phyloP scores from a whole-genome alignment of 208 protist genomes.

The Leishmania arabica region DNA sequence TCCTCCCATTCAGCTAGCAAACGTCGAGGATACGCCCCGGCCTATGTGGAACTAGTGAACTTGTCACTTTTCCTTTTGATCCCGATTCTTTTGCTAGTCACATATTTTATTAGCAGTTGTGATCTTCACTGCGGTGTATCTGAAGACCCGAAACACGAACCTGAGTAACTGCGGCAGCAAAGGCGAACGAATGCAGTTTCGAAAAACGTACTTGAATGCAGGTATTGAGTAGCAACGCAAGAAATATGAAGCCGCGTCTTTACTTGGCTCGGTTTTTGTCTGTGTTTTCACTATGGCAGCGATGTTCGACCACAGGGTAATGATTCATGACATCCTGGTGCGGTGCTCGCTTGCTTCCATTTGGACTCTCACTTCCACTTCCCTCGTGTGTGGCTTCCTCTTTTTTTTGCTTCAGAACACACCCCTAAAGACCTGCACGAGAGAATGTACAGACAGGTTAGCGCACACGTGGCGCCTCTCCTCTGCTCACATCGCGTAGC shows the following conservation, averaged over 20 bases:
- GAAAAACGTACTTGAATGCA: background rate
- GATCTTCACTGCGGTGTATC: slow-evolving; percentile 2
- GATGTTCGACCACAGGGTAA: background rate
- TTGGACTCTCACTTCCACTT: background rate
- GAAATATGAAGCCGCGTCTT: background rate
- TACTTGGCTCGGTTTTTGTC: background rate
- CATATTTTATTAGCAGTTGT: slow-evolving; percentile 14
- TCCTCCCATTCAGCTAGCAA: background rate
- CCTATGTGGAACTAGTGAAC: background rate
- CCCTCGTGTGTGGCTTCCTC: background rate
- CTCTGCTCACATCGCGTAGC: background rate
- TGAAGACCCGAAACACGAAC: background rate
- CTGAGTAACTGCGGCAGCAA: background rate
- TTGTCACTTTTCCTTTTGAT: slow-evolving; percentile 1
- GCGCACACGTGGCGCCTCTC: background rate
- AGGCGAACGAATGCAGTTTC: slow-evolving; percentile 2
- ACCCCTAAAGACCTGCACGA: background rate
- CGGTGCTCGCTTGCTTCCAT: background rate
- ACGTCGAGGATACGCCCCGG: background rate
- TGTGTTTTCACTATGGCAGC: background rate
- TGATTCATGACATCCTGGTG: background rate
- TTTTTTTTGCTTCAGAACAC: background rate
- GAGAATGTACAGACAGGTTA: slow-evolving; percentile 16
- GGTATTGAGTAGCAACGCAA: background rate
- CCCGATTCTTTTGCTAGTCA: slow-evolving; percentile 10